phyloP scores from a whole-genome alignment of 345 rosid species.

The Psidium friedrichsthalianum region DNA sequence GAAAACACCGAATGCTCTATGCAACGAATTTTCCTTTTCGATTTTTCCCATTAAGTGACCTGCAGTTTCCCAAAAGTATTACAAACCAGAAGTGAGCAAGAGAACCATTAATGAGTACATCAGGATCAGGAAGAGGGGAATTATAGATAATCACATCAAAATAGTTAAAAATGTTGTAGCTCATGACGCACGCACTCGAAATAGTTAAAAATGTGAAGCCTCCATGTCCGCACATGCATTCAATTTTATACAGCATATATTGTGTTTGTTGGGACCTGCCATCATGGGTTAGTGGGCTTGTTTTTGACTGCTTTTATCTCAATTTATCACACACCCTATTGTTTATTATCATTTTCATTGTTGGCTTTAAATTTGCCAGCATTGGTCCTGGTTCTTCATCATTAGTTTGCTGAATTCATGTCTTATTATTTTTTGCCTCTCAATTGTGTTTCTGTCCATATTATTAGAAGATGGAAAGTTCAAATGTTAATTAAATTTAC shows the following conservation, averaged over 20 bases:
- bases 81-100: not conserved
- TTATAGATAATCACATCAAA: not conserved
- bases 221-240: no score
- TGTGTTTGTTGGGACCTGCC: not conserved
- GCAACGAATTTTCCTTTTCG: constrained; percentile 60
- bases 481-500: no score
- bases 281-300: not conserved
- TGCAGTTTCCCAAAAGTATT: constrained; percentile 16
- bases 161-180: no score
- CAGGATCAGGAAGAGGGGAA: not conserved
- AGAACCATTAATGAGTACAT: not conserved
- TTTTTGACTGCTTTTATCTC: not conserved
- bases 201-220: no score
- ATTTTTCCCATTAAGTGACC: constrained; percentile 97
- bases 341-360: not conserved
- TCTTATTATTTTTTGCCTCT: no score
- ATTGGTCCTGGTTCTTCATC: not conserved
- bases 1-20: constrained; percentile 95
- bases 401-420: no score
- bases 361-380: constrained; percentile 10
- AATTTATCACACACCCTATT: not conserved
- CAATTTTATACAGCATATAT: not conserved
- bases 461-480: no score
- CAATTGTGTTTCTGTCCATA: no score
- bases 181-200: no score